Conservation (phyloP, 163 green algal genomes). For the Coccomyxa subellipsoidea region DNA sequence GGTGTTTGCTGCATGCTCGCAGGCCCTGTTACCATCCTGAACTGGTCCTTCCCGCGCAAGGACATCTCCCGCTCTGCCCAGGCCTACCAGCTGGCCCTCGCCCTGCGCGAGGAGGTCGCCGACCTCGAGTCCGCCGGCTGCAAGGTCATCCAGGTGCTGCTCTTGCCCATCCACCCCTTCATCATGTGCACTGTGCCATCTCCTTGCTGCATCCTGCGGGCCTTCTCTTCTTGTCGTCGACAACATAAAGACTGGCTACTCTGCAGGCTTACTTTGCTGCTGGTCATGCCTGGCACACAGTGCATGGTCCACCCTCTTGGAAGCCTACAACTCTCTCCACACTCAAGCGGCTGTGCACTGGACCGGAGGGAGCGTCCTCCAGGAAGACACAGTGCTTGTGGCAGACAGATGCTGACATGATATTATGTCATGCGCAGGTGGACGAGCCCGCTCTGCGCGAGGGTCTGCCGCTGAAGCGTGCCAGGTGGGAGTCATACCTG, state of each 20-base stretch:
- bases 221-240: too few species aligned
- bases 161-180: not conserved
- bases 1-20: too few species aligned
- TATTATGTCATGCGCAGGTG: slow-evolving; percentile 55
- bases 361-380: too few species aligned
- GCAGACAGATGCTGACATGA: not conserved
- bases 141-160: slow-evolving; percentile 69
- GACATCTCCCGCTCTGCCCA: slow-evolving; percentile 71
- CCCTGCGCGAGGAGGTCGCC: slow-evolving; percentile 79
- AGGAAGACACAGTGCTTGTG: too few species aligned
- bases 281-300: too few species aligned
- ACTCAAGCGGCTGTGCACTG: too few species aligned
- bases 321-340: too few species aligned
- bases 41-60: slow-evolving; percentile 90
- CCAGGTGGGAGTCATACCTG: slow-evolving; percentile 73
- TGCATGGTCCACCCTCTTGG: too few species aligned
- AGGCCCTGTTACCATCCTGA: slow-evolving; percentile 88
- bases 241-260: too few species aligned
- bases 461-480: slow-evolving; percentile 83
- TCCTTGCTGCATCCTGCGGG: too few species aligned
- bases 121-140: slow-evolving; percentile 83
- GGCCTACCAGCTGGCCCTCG: slow-evolving; percentile 78
- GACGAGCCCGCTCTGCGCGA: slow-evolving; percentile 91
- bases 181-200: not conserved
- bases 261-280: too few species aligned